Evolutionary conservation across 371 early-diverging fungal genomes (phyloP), one percentile per base, ranked within the genome.

Genomic region (Blastocladiella emersonii): DNA sequence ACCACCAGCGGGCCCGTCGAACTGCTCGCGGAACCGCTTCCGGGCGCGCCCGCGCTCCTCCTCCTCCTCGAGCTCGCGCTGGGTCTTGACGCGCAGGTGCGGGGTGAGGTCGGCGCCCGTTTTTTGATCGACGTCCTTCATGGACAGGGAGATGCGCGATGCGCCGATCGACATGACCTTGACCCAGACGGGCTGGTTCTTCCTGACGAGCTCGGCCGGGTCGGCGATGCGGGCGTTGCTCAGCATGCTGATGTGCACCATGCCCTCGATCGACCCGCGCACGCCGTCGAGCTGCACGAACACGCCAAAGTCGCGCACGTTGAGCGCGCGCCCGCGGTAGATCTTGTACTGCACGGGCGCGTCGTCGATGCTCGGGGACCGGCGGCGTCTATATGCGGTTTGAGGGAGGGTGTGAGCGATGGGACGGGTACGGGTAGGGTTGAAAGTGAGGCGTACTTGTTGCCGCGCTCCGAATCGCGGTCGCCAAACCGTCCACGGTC

Each of bases 121-220:
- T 5, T 63, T 70, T 71, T 96, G 97, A 70, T 95, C 93, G 27
- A 93, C 93, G 70, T 96, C 95, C 68, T 87, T 92, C 89, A 94
- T 91, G 1, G 92, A 91, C 39, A 95, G 76, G 3, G 90, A 82
- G 6, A 94, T 72, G 34, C 91, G 79, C 41, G 70, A 81, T 23
- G 91, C 92, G 6, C 84, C 83, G 0, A 91, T 79, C 1, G 92
- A 90, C 87, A 93, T 83, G 34, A 95, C 90, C 69, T 96, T 96
- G 60, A 96, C 95, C 64, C 86, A 88, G 43, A 96, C 95, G 8
- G 44, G 56, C 64, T 94, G 90, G 36, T 82, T 81, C 19, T 85
- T 78, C 41, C 76, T 72, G 19, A 96, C 85, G 13, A 93, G 83
- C 39, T 94, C 93, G 10, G 78, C 72, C 0, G 92, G 90, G 62